Evolutionary conservation across 176 grass and related monocot species (phyloP).

Genomic region (Tuctoria greenei): DNA sequence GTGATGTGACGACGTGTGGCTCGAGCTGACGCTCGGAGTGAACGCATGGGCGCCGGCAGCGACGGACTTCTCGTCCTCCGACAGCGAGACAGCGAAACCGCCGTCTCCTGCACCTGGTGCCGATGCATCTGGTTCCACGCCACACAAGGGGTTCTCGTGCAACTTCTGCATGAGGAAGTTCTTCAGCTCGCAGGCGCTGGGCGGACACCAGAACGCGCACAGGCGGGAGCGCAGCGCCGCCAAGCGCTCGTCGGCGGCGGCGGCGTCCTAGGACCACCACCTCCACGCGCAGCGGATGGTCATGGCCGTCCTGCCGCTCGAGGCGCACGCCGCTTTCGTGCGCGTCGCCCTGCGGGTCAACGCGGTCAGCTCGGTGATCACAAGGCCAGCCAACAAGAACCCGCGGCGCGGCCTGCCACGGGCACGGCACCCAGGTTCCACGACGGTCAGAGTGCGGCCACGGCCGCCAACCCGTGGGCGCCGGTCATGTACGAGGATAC

Average conservation of each 20-base stretch:
- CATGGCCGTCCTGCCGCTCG: conserved; percentile 54
- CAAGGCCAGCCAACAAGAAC: conserved; percentile 52
- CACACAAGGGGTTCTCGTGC: conserved; percentile 87
- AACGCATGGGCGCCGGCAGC: background rate
- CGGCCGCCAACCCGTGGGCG: conserved; percentile 20
- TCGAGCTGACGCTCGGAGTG: conserved; percentile 56
- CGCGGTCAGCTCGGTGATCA: conserved; percentile 41
- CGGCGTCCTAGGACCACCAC: conserved; percentile 29
- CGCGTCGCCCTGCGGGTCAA: conserved; percentile 44
- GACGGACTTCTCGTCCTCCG: conserved; percentile 38
- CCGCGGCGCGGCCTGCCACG: background rate
- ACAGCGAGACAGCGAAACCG: background rate
- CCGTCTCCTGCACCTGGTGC: background rate
- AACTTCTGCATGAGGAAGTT: conserved; percentile 94
- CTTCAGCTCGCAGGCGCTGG: conserved; percentile 88
- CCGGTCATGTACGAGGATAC: conserved; percentile 52
- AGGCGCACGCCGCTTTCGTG: conserved; percentile 67
- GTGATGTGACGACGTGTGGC: conserved; percentile 47
- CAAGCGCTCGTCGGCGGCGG: conserved; percentile 47
- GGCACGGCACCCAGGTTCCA: conserved; percentile 47
- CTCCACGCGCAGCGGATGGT: conserved; percentile 63
- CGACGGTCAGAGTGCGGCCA: conserved; percentile 19
- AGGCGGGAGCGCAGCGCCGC: conserved; percentile 78
- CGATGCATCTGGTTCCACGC: background rate
- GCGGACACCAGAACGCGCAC: conserved; percentile 92